Evolutionary conservation across 2,329 filamentous ascomycete species (phyloP), one percentile per base, ranked within the genome.

Genomic region (Sporothrix humicola): DNA sequence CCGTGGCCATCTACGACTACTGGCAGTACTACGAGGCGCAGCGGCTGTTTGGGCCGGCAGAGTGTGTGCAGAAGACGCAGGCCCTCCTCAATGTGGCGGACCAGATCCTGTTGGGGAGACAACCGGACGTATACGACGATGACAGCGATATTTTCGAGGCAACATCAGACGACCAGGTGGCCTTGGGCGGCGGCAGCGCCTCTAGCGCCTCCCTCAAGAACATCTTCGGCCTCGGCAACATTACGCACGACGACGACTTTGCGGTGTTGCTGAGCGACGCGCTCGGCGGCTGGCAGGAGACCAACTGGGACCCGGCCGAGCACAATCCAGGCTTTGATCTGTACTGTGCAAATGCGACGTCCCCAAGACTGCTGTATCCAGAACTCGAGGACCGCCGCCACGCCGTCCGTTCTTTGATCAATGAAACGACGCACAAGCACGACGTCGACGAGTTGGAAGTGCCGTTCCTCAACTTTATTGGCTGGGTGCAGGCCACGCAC

Each of bases 1-100:
- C 92, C 0, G 88, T 89, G 74, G 93, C 93, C 3, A 92, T 96
- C 72, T 90, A 89, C 76, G 92, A 96, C 77, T 95, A 91, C 81
- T 95, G 92, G 86, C 79, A 87, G 77, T 89, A 89, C 77, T 85
- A 81, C 56, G 86, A 88, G 77, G 87, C 86, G 0, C 84, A 85
- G 0, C 82, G 84, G 1, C 78, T 84, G 13, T 89, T 82, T 73
- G 83, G 83, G 0, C 87, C 87, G 77, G 81, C 85, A 0, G 86
- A 88, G 46, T 96, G 93, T 79, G 86, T 94, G 50, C 82, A 84
- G 0, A 86, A 86, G 1, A 91, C 90, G 0, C 89, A 92, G 78
- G 90, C 84, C 74, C 78, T 89, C 12, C 86, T 84, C 0, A 80
- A 86, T 61, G 79, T 87, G 6, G 79, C 88, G 26, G 87, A 89